Percentiles rank a stretch among this genome's conserved stretches.
Evolutionary conservation across 805 yeast species (phyloP).

Genomic region (Yamadazyma takamatsuzukensis): DNA sequence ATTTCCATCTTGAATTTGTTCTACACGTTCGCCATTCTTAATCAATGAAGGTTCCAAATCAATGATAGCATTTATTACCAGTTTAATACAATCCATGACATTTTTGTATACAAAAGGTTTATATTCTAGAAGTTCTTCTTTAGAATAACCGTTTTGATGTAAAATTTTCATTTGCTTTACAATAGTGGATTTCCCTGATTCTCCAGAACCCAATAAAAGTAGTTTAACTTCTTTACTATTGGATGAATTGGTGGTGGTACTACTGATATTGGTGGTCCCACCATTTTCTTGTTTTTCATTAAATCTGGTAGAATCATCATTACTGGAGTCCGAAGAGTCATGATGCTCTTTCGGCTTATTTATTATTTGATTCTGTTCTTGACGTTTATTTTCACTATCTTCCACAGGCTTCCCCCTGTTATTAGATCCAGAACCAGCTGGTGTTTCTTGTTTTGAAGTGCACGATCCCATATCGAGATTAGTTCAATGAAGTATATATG

Average conservation of each 20-base stretch:
- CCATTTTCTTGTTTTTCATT: conserved; percentile 8
- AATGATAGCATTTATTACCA: conserved; percentile 61
- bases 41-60: conserved; percentile 45
- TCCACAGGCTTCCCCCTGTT: background rate
- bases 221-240: conserved; percentile 60
- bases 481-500: too few species aligned
- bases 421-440: conserved; percentile 10
- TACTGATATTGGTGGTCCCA: background rate
- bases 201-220: conserved; percentile 83
- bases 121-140: conserved; percentile 70
- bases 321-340: conserved; percentile 8
- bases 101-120: conserved; percentile 78
- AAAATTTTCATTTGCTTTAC: conserved; percentile 78
- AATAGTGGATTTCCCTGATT: conserved; percentile 76
- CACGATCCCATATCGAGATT: conserved; percentile 24
- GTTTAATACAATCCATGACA: conserved; percentile 71
- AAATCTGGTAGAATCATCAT: conserved; percentile 12
- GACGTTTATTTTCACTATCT: conserved; percentile 11
- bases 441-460: conserved; percentile 17
- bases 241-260: background rate
- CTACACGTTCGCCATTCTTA: conserved; percentile 7
- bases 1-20: background rate
- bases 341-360: conserved; percentile 5
- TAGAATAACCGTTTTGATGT: conserved; percentile 66
- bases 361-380: conserved; percentile 14